Evolutionary conservation across 257 asterid genomes (phyloP).

Genomic region (Gardenia jasminoides): DNA sequence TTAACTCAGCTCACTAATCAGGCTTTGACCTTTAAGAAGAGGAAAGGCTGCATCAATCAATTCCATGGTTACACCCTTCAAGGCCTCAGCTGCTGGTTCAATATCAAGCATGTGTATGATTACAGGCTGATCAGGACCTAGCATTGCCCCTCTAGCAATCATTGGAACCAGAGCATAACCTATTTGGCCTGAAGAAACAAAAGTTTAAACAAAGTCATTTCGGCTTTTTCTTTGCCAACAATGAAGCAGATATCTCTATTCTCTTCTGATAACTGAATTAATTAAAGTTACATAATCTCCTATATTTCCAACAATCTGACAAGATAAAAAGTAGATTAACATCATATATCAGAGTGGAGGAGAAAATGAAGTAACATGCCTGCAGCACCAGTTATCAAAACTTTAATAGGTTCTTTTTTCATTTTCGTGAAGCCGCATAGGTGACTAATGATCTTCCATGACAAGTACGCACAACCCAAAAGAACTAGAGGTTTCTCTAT

Average conservation of each 20-base stretch:
- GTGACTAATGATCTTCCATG: conserved; percentile 62
- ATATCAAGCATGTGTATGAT: conserved; percentile 85
- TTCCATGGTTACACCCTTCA: conserved; percentile 71
- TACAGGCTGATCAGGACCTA: conserved; percentile 76
- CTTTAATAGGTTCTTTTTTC: conserved; percentile 56
- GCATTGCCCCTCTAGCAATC: conserved; percentile 79
- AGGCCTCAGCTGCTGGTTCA: conserved; percentile 46
- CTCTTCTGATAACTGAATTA: background rate
- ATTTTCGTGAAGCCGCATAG: conserved; percentile 47
- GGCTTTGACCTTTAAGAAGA: conserved; percentile 59
- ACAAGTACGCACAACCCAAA: conserved; percentile 52
- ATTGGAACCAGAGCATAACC: conserved; percentile 86
- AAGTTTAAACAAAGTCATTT: background rate
- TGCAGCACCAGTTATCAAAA: conserved; percentile 87
- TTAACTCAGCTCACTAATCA: background rate
- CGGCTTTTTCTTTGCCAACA: background rate
- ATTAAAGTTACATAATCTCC: no score
- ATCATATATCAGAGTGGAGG: no score
- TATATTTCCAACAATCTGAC: background rate
- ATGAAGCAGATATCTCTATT: background rate
- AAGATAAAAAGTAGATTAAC: background rate
- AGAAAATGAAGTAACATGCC: conserved; percentile 41
- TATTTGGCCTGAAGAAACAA: conserved; percentile 61
- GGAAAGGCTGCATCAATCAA: conserved; percentile 81
- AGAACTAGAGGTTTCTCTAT: conserved; percentile 58